phyloP scores from a whole-genome alignment of 2,329 filamentous ascomycete genomes.

The Elsinoe batatas region DNA sequence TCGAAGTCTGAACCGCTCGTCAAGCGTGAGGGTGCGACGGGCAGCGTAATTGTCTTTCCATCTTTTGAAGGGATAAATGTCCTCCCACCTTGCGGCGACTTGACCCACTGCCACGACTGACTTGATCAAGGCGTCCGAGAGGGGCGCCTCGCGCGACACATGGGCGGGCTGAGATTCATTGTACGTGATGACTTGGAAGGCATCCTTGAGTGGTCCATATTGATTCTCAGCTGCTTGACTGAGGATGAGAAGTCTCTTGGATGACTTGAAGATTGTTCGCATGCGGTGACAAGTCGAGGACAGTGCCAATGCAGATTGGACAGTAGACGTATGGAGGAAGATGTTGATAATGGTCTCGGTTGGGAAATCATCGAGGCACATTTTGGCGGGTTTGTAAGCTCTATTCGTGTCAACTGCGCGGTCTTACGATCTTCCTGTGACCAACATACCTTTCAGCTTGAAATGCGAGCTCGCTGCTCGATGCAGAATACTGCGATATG shows the following conservation, averaged over 20 bases:
- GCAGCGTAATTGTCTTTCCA: constrained; percentile 50
- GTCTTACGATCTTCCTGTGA: no score
- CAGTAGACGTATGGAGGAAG: constrained; percentile 42
- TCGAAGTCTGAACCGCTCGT: constrained; percentile 44
- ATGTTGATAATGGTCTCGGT: constrained; percentile 51
- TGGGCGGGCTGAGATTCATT: constrained; percentile 51
- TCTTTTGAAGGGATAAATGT: constrained; percentile 54
- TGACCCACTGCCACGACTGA: constrained; percentile 46
- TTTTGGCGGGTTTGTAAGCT: constrained; percentile 25
- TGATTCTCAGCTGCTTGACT: constrained; percentile 44
- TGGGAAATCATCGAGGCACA: constrained; percentile 46
- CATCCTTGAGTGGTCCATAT: constrained; percentile 49
- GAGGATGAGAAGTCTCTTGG: constrained; percentile 46
- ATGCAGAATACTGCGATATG: background rate
- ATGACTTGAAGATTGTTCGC: constrained; percentile 41
- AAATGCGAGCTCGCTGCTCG: background rate
- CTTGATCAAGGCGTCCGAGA: constrained; percentile 46
- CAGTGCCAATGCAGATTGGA: constrained; percentile 46
- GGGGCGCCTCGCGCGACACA: constrained; percentile 40
- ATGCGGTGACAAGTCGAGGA: constrained; percentile 47
- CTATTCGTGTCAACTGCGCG: no score
- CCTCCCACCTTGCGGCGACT: constrained; percentile 48
- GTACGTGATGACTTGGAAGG: constrained; percentile 50
- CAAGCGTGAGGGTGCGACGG: constrained; percentile 41
- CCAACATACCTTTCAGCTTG: background rate